A percentile compares a stretch with the other conserved stretches of the same genome.
phyloP scores from a whole-genome alignment of 2,329 filamentous ascomycete genomes.

The Beauveria medogensis region DNA sequence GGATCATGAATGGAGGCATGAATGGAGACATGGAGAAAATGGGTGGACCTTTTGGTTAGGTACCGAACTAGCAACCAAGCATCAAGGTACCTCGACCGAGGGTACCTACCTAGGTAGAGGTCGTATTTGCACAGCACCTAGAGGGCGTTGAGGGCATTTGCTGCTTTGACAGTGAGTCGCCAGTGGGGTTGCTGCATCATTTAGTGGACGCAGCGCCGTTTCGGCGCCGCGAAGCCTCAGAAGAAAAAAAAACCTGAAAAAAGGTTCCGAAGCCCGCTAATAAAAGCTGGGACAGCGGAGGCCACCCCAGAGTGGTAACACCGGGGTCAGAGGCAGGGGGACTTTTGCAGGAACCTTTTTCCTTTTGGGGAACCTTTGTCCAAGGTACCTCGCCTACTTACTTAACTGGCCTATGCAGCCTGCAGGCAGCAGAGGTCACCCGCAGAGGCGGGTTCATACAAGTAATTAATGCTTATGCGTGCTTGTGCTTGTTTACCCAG shows the following conservation, averaged over 20 bases:
- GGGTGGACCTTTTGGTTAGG: conserved; percentile 3
- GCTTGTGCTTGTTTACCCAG: not conserved
- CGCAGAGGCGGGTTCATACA: not conserved
- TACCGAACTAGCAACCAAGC: too few relatives aligned
- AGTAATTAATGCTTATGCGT: not conserved
- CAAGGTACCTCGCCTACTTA: not conserved
- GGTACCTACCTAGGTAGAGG: too few relatives aligned
- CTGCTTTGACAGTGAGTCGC: too few relatives aligned
- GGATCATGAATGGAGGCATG: not conserved
- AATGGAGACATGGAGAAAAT: not conserved
- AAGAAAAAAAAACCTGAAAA: not conserved
- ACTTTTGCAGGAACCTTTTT: not conserved
- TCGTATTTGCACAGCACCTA: too few relatives aligned
- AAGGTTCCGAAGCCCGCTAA: not conserved
- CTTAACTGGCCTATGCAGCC: not conserved
- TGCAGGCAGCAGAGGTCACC: not conserved
- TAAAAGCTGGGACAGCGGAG: not conserved
- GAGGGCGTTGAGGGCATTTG: too few relatives aligned
- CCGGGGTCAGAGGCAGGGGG: not conserved
- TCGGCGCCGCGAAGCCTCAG: not conserved
- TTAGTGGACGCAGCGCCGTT: not conserved
- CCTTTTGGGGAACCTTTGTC: not conserved
- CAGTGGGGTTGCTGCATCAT: not conserved
- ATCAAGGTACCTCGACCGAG: too few relatives aligned
- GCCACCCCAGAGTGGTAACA: not conserved